Evolutionary conservation across 2,329 filamentous ascomycete species (phyloP).

Genomic region (Cladosporium sp.): DNA sequence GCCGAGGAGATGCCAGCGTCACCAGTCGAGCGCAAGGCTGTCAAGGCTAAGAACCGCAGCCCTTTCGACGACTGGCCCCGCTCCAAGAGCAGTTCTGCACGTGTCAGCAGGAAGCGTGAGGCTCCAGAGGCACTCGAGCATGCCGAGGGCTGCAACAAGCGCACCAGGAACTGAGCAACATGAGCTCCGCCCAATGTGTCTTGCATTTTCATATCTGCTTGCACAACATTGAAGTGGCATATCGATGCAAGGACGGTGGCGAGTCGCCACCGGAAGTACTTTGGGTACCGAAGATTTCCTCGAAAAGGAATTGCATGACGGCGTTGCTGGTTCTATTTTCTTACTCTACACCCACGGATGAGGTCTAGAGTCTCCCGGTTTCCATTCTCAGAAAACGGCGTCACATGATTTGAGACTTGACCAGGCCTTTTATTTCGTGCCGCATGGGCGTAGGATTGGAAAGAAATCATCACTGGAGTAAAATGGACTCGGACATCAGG

Average conservation of each 20-base stretch:
- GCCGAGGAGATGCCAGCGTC: slow-evolving; percentile 19
- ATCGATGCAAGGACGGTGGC: neutral
- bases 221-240: neutral
- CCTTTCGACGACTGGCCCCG: slow-evolving; percentile 70
- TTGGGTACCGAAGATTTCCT: neutral
- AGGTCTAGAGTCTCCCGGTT: neutral
- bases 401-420: neutral
- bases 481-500: neutral
- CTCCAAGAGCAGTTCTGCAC: slow-evolving; percentile 50
- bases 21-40: slow-evolving; percentile 20
- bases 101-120: slow-evolving; percentile 23
- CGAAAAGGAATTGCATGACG: neutral
- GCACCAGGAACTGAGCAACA: slow-evolving; percentile 19
- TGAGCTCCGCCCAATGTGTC: neutral
- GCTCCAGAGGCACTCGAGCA: slow-evolving; percentile 17
- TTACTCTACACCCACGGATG: neutral
- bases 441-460: neutral
- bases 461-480: neutral
- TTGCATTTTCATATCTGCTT: neutral
- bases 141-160: slow-evolving; percentile 20
- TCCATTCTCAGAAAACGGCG: neutral
- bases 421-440: neutral
- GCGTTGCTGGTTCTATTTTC: neutral
- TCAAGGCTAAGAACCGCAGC: slow-evolving; percentile 43
- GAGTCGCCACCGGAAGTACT: neutral